Conservation (phyloP, 2,329 filamentous ascomycete genomes). For the Aspergillus sp. region DNA sequence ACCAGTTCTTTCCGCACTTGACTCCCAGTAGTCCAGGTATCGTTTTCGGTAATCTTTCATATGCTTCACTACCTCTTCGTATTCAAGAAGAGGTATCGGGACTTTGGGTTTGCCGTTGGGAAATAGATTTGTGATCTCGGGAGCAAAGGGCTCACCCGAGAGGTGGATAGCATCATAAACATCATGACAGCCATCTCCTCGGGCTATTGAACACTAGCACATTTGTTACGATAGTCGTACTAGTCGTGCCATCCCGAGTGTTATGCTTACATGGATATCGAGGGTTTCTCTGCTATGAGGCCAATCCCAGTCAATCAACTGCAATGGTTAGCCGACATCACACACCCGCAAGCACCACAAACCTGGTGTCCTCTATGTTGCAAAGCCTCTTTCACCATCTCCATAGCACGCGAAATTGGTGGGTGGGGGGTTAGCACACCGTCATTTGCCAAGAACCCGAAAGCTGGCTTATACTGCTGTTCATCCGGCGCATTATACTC, state of each 20-base stretch:
- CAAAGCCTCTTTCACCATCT: constrained; percentile 9
- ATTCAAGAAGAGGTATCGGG: constrained; percentile 2
- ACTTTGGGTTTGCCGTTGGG: constrained; percentile 6
- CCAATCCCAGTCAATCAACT: constrained; percentile 11
- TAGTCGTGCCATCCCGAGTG: background rate
- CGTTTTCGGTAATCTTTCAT: constrained; percentile 8
- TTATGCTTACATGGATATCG: constrained; percentile 9
- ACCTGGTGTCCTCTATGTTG: constrained; percentile 5
- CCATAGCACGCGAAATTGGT: constrained; percentile 6
- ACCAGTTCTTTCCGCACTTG: constrained; percentile 5
- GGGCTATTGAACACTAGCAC: constrained; percentile 3
- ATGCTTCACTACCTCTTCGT: constrained; percentile 1
- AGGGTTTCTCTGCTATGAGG: background rate
- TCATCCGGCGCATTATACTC: constrained; percentile 4
- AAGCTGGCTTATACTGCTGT: constrained; percentile 4
- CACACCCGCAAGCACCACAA: background rate
- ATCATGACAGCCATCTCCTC: constrained; percentile 8
- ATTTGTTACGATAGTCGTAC: background rate
- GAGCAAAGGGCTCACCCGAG: constrained; percentile 6
- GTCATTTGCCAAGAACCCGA: constrained; percentile 8
- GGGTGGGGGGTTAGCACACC: constrained; percentile 9
- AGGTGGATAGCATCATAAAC: constrained; percentile 8
- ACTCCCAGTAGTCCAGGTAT: constrained; percentile 7
- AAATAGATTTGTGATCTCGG: constrained; percentile 7
- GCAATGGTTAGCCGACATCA: background rate